Evolutionary conservation across 306 rosid genomes (phyloP).

Genomic region (Quercus cerris): DNA sequence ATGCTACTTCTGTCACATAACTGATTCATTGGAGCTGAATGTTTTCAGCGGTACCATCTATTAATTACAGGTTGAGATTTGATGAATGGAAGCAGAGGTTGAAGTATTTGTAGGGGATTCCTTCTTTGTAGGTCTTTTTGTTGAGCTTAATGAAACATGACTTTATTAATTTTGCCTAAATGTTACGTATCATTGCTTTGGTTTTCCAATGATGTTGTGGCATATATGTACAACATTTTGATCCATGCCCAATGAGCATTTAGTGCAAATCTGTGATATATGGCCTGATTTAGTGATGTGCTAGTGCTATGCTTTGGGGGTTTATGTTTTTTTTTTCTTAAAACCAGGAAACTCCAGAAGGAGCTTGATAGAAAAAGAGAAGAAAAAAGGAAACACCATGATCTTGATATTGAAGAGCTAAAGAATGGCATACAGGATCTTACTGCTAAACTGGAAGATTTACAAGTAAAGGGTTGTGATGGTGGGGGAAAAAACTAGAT

Average conservation of each 20-base stretch:
- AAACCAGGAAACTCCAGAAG: slow-evolving; percentile 69
- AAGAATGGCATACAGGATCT: slow-evolving; percentile 68
- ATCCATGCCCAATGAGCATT: background rate
- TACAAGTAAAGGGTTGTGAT: slow-evolving; percentile 63
- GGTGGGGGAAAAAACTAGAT: slow-evolving; percentile 56
- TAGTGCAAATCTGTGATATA: background rate
- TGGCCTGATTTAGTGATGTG: background rate
- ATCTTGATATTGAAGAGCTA: slow-evolving; percentile 44
- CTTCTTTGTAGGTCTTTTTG: background rate
- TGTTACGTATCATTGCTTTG: background rate
- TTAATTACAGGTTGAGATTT: background rate
- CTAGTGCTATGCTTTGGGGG: background rate
- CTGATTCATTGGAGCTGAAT: background rate
- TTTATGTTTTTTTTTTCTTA: background rate
- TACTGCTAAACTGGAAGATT: slow-evolving; percentile 49
- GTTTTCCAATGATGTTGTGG: background rate
- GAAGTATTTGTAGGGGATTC: background rate
- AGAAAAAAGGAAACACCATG: slow-evolving; percentile 57
- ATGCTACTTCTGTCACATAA: background rate
- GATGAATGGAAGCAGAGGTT: background rate
- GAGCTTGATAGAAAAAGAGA: slow-evolving; percentile 68
- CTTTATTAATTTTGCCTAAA: background rate
- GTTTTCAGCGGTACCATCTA: too few species aligned
- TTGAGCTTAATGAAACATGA: background rate
- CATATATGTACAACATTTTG: background rate